Conservation (phyloP, 2,329 filamentous ascomycete genomes). For the Colletotrichum sp. region DNA sequence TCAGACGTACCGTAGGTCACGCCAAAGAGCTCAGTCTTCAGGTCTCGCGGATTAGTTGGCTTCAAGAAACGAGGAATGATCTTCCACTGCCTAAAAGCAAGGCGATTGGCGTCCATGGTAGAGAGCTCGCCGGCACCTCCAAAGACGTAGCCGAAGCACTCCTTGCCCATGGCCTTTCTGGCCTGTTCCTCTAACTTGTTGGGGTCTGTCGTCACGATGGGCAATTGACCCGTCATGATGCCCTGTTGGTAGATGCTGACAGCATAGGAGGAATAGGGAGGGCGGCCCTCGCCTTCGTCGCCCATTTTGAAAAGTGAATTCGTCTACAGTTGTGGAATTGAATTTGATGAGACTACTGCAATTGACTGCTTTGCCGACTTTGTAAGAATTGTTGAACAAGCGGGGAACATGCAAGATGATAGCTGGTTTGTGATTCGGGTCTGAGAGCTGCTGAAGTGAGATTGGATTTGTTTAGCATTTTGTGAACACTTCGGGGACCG, state of each 20-base stretch:
- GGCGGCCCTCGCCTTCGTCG: constrained; percentile 15
- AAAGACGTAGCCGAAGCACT: constrained; percentile 63
- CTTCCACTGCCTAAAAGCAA: constrained; percentile 58
- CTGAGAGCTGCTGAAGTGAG: neutral
- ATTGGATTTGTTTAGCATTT: neutral
- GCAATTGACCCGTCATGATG: constrained; percentile 50
- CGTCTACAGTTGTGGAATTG: neutral
- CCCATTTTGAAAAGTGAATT: constrained; percentile 11
- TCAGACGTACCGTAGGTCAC: constrained; percentile 43
- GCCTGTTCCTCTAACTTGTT: constrained; percentile 62
- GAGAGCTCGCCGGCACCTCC: constrained; percentile 67
- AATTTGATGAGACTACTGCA: neutral
- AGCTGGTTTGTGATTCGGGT: neutral
- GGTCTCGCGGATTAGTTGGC: constrained; percentile 47
- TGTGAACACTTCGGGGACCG: neutral
- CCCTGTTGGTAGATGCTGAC: constrained; percentile 56
- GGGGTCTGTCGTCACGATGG: constrained; percentile 63
- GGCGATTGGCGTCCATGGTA: constrained; percentile 64
- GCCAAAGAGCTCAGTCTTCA: constrained; percentile 59
- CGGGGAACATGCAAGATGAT: neutral
- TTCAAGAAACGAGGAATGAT: constrained; percentile 59
- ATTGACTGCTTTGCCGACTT: neutral
- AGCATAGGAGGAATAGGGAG: constrained; percentile 48
- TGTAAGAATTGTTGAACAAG: neutral
- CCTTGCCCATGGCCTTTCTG: constrained; percentile 46